Base-by-base conservation (phyloP, 2,329 filamentous ascomycete species). In the Coniochaeta sp. region DNA sequence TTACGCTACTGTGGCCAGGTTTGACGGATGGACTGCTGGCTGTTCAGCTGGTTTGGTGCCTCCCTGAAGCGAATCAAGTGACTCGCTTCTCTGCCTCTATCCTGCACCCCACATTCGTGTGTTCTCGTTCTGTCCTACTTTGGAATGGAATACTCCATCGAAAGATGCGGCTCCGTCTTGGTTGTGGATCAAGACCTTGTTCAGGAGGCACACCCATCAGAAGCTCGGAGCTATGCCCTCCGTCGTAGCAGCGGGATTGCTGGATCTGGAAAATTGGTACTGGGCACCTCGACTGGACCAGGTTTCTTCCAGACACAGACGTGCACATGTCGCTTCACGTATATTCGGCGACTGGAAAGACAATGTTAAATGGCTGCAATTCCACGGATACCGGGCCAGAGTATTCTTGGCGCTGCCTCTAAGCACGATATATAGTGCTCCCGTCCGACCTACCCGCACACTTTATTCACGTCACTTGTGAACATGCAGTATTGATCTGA, bases 101-200 rank as follows among this genome's bases (percentile, higher is more conserved):
- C 26, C 36, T 56, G 54, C 54, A 56, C 54, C 34, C 54, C 54
- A 56, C 30, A 56, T 32, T 22, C 47, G 47, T n/a, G 2, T 52
- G 1, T 22, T 36, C 17, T 38, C n/a, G 2, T 38, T 36, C 30
- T 52, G 6, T 52, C 10, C 47, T 52, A 30, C 47, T 52, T 9
- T 52, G 26, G 47, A 17, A 30, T 19, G 4, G 32, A 16, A 28
- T 55, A 8, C 19, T 19, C 17, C 17, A 12, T 56, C 47, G 24
- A 52, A 30, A 52, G 47, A 52, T 56, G 54, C 28, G 54, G 30
- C 54, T 56, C 54, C 54, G 54, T 56, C 34, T 34, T 56, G 54
- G 30, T 56, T 34, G 34, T 36, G 54, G 54, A 32, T n/a, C 54
- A 19, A 22, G 30, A 26, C 54, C 47, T 28, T 17, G 10, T 38